Conservation (phyloP, 179 eudicot species). For the Corrigiola litoralis region DNA sequence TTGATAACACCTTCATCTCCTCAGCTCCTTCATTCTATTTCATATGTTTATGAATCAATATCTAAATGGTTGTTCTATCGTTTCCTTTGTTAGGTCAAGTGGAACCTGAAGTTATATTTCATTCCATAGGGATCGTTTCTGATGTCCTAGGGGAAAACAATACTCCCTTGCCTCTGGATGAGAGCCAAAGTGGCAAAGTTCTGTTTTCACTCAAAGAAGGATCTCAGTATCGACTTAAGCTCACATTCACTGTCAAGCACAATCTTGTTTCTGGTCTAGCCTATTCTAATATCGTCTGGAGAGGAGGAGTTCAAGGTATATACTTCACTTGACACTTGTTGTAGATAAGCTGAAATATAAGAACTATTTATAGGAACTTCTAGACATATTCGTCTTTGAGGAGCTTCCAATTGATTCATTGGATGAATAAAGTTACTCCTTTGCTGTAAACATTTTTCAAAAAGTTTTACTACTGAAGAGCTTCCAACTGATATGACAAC, state of each 20-base stretch:
- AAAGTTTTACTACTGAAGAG: too few relatives aligned
- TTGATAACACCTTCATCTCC: not conserved
- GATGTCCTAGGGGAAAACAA: constrained; percentile 51
- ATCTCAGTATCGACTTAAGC: constrained; percentile 53
- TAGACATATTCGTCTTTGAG: too few relatives aligned
- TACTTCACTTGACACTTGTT: not conserved
- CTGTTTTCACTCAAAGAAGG: constrained; percentile 87
- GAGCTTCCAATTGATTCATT: too few relatives aligned
- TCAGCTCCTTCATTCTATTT: not conserved
- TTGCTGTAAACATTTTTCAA: too few relatives aligned
- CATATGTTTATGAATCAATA: not conserved
- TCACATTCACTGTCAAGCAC: constrained; percentile 54
- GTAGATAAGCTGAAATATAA: not conserved
- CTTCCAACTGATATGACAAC: too few relatives aligned
- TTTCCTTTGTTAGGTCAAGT: constrained; percentile 36
- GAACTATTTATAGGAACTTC: too few relatives aligned
- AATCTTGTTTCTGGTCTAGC: constrained; percentile 74
- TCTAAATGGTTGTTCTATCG: not conserved
- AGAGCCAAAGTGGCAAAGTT: constrained; percentile 56
- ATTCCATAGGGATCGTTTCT: constrained; percentile 52
- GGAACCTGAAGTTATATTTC: constrained; percentile 68
- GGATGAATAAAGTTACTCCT: too few relatives aligned
- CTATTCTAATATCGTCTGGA: constrained; percentile 77
- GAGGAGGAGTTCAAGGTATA: constrained; percentile 66
- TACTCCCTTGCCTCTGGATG: constrained; percentile 42